These are phyloP conservation scores for Larix kaempferi DNA, from an alignment of 75 land plant species.

Conservation along the genomic window DNA sequence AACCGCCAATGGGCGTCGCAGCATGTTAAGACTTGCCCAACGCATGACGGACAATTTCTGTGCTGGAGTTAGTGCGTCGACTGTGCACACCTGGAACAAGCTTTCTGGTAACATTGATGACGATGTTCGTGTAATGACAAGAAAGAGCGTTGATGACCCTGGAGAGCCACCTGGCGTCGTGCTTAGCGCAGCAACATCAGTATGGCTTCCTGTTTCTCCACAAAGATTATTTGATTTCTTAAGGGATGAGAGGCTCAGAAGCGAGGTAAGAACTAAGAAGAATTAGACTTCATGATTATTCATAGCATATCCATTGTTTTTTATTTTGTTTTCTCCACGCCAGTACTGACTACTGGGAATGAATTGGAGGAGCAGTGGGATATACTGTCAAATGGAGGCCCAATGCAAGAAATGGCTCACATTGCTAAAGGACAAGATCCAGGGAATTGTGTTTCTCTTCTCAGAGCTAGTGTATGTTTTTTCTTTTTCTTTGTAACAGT, in stretches of 20 bases:
- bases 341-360: background rate
- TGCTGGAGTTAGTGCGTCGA: conserved; percentile 77
- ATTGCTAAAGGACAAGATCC: conserved; percentile 79
- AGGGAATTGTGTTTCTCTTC: conserved; percentile 78
- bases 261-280: conserved; percentile 4
- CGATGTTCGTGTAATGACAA: conserved; percentile 11
- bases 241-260: conserved; percentile 27
- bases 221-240: conserved; percentile 25
- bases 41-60: conserved; percentile 84
- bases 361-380: conserved; percentile 36
- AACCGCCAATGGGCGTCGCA: conserved; percentile 54
- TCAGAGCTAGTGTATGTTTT: conserved; percentile 62
- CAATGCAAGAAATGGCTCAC: conserved; percentile 86
- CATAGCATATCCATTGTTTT: background rate
- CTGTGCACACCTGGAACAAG: conserved; percentile 75
- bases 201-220: conserved; percentile 28
- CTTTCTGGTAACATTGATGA: conserved; percentile 37
- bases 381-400: conserved; percentile 77
- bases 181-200: conserved; percentile 33
- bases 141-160: conserved; percentile 21
- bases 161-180: conserved; percentile 27
- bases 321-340: background rate
- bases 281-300: background rate
- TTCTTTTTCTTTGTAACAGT: background rate
- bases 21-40: conserved; percentile 91